Evolutionary conservation across 108 stramenopile species (phyloP).

Genomic region (Craspedostauros australis): DNA sequence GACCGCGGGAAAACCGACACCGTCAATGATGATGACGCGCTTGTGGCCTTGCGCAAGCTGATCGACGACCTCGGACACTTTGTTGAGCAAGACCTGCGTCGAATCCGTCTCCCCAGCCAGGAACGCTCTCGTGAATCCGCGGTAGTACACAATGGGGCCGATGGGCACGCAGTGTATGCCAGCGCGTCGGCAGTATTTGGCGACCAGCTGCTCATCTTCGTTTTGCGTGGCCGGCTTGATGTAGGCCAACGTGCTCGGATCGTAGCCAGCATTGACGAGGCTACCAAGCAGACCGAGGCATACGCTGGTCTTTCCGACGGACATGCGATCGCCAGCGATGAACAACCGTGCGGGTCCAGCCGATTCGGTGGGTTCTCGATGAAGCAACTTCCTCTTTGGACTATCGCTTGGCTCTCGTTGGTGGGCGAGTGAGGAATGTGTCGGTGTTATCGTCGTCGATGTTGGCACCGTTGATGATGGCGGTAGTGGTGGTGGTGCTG

Average conservation of each 20-base stretch:
- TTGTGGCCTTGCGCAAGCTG: constrained; percentile 50
- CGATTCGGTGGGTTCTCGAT: too few species aligned
- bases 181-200: constrained; percentile 69
- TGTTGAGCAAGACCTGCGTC: constrained; percentile 57
- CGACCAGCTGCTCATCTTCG: constrained; percentile 85
- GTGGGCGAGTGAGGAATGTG: too few species aligned
- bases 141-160: constrained; percentile 94
- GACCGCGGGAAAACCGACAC: constrained; percentile 96
- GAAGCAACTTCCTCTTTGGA: too few species aligned
- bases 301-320: constrained; percentile 92
- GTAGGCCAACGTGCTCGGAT: constrained; percentile 75
- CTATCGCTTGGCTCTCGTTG: too few species aligned
- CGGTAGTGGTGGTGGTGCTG: too few species aligned
- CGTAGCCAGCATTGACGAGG: constrained; percentile 46
- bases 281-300: constrained; percentile 77
- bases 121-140: constrained; percentile 94
- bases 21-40: constrained; percentile 87
- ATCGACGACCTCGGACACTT: constrained; percentile 73
- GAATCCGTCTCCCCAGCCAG: constrained; percentile 79
- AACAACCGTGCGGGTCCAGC: too few species aligned
- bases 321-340: constrained; percentile 81
- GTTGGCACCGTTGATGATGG: too few species aligned
- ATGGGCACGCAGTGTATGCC: constrained; percentile 82
- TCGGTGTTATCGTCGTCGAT: too few species aligned
- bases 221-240: constrained; percentile 98